Evolutionary conservation across 495 filamentous ascomycete species (phyloP).

Genomic region (Talaromyces proteolyticus): DNA sequence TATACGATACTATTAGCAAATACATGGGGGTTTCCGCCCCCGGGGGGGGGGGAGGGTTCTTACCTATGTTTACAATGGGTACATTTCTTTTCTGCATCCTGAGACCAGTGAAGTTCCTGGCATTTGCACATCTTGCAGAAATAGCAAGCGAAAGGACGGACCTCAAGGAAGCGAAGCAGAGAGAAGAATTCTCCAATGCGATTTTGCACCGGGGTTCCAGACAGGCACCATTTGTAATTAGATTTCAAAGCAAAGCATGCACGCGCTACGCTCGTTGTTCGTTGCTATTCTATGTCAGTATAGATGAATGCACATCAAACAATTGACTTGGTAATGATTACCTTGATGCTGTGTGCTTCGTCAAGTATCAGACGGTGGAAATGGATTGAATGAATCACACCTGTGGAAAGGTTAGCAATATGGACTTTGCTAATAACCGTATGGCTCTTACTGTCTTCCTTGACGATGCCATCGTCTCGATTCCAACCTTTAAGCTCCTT

Average conservation of each 20-base stretch:
- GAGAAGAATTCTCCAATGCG: slow-evolving; percentile 98
- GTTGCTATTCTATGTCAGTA: slow-evolving; percentile 42
- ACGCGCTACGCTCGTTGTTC: slow-evolving; percentile 83
- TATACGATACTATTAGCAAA: too few species aligned
- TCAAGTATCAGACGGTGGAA: slow-evolving; percentile 93
- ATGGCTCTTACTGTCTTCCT: slow-evolving; percentile 72
- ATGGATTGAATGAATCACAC: slow-evolving; percentile 71
- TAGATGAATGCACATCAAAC: neutral
- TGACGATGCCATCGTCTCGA: slow-evolving; percentile 66
- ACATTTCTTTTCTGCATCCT: slow-evolving; percentile 63
- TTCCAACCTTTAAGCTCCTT: slow-evolving; percentile 90
- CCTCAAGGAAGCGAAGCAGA: slow-evolving; percentile 80
- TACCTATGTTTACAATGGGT: slow-evolving; percentile 54
- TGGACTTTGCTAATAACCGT: too few species aligned
- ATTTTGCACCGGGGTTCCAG: slow-evolving; percentile 91
- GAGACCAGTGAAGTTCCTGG: slow-evolving; percentile 74
- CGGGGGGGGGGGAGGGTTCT: slow-evolving; percentile 2
- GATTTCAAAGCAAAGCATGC: slow-evolving; percentile 87
- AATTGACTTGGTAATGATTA: slow-evolving; percentile 21
- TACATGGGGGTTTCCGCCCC: too few species aligned
- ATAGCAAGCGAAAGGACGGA: slow-evolving; percentile 85
- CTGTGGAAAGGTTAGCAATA: slow-evolving; percentile 12
- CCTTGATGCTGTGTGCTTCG: slow-evolving; percentile 95
- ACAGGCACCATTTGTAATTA: slow-evolving; percentile 89
- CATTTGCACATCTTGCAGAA: slow-evolving; percentile 84